A percentile compares a stretch with the other conserved stretches of the same genome.
Conservation (phyloP, 2,329 filamentous ascomycete genomes). For the Whalleya microplaca region DNA sequence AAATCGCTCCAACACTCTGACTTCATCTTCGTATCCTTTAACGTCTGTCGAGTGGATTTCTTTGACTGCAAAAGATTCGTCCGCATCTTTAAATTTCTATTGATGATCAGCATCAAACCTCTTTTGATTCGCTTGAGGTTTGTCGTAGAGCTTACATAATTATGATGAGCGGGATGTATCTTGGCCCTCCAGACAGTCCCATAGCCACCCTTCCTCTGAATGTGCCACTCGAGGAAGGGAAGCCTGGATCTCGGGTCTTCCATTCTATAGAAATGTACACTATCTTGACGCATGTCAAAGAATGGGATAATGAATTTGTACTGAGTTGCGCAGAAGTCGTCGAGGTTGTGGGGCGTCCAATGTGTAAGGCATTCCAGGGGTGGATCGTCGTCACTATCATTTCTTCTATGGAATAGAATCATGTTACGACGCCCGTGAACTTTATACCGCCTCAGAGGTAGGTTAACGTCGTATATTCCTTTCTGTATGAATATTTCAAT, state of each 20-base stretch:
- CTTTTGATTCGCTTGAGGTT: neutral
- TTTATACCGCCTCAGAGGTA: constrained; percentile 1
- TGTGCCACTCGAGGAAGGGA: constrained; percentile 4
- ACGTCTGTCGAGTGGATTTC: constrained; percentile 11
- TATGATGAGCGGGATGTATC: constrained; percentile 21
- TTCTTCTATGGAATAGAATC: neutral
- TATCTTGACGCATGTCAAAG: constrained; percentile 5
- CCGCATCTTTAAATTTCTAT: neutral
- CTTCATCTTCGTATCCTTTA: constrained; percentile 9
- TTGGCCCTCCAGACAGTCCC: constrained; percentile 14
- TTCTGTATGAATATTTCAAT: constrained; percentile 5
- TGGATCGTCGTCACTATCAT: neutral
- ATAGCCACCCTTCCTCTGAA: constrained; percentile 6
- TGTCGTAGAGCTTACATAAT: constrained; percentile 3
- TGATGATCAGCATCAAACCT: neutral
- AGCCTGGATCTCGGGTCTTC: neutral
- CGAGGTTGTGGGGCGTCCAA: neutral
- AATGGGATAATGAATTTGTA: constrained; percentile 11
- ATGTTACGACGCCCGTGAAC: neutral
- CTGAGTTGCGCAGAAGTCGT: constrained; percentile 2
- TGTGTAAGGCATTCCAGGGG: neutral
- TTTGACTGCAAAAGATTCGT: constrained; percentile 17
- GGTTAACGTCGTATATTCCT: constrained; percentile 5
- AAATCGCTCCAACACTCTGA: constrained; percentile 12
- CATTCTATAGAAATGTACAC: constrained; percentile 8